Conservation (phyloP, 495 filamentous ascomycete genomes). For the Chaetomium tenue region DNA sequence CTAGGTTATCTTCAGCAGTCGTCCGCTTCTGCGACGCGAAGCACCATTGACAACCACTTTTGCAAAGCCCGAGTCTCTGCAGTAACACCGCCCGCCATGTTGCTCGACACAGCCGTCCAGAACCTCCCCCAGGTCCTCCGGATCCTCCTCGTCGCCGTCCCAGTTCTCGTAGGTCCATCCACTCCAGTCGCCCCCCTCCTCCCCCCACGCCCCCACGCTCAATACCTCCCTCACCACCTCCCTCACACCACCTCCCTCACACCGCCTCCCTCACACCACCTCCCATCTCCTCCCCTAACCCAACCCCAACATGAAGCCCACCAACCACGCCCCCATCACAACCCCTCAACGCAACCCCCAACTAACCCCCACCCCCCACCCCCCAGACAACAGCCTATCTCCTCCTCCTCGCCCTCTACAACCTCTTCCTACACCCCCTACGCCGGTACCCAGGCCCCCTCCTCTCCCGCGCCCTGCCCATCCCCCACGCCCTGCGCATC, state of each 20-base stretch:
- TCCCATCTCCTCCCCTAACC: no score
- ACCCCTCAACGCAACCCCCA: neutral
- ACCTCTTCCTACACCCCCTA: conserved; percentile 53
- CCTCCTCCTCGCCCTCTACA: conserved; percentile 38
- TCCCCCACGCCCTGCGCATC: conserved; percentile 35
- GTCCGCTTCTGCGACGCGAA: neutral
- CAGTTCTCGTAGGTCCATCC: neutral
- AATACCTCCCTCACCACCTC: no score
- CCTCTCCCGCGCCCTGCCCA: conserved; percentile 38
- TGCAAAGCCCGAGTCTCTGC: neutral
- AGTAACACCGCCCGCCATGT: neutral
- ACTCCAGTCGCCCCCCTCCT: no score
- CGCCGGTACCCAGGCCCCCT: conserved; percentile 51
- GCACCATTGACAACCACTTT: neutral
- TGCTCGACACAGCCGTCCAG: neutral
- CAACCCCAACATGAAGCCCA: neutral
- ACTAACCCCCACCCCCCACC: neutral
- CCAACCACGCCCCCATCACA: neutral
- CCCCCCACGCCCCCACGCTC: no score
- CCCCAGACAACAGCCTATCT: conserved; percentile 12
- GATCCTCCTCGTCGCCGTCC: neutral
- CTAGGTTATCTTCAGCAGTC: neutral
- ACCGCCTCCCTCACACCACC: no score
- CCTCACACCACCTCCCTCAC: no score
- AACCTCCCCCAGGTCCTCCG: neutral